phyloP scores from a whole-genome alignment of 139 green algal species.

The Chlamydomonas sphaeroides region DNA sequence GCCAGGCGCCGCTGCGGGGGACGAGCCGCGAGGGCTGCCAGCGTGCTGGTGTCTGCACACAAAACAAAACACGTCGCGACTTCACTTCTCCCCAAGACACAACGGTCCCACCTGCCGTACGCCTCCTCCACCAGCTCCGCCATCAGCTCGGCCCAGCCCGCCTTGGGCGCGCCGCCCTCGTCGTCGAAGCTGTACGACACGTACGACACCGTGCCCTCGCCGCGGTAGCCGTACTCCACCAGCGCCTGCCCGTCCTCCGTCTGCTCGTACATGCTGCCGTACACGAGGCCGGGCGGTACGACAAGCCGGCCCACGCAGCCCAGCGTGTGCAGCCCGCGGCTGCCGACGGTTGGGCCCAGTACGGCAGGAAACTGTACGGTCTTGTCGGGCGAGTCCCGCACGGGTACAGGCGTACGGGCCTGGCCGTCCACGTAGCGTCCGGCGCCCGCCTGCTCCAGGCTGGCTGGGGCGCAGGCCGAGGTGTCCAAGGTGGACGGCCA shows the following conservation, averaged over 20 bases:
- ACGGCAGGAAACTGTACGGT: not conserved
- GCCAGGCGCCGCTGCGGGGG: too few species aligned
- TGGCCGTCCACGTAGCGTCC: not conserved
- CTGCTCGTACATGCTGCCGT: not conserved
- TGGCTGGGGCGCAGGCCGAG: not conserved
- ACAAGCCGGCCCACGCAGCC: not conserved
- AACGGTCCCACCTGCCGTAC: slow-evolving; percentile 25
- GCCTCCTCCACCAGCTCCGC: not conserved
- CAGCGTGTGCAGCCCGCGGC: slow-evolving; percentile 1
- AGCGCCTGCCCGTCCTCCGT: not conserved
- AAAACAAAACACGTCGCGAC: too few species aligned
- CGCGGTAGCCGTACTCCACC: not conserved
- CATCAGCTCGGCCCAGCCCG: slow-evolving; percentile 6
- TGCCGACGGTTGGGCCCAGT: not conserved
- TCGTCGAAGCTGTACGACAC: slow-evolving; percentile 29
- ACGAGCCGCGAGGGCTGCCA: too few species aligned
- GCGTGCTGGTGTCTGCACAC: too few species aligned
- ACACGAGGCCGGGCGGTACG: not conserved
- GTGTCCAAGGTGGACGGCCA: too few species aligned
- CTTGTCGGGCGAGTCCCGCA: not conserved
- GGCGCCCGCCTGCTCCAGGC: not conserved
- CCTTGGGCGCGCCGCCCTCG: slow-evolving; percentile 17
- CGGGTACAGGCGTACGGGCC: not conserved
- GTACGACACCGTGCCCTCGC: not conserved
- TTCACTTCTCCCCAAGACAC: too few species aligned